Evolutionary conservation across 2,329 filamentous ascomycete species (phyloP), one percentile per base, ranked within the genome.

Genomic region (Sclerotinia nivalis): DNA sequence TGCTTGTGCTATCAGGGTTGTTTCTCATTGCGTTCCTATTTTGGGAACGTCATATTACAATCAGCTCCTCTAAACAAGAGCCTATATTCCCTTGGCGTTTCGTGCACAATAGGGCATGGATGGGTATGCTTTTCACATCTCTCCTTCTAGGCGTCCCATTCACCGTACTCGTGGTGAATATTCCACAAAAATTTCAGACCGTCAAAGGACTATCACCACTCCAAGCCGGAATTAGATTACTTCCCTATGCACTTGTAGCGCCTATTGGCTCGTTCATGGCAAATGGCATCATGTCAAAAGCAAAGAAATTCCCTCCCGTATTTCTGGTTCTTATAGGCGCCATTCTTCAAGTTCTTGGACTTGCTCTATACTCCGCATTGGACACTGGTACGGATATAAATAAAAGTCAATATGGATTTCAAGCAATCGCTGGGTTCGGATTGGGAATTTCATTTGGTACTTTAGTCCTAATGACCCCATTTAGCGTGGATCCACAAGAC

Each of bases 71-170:
- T 4, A 2, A n/a, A 1, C 28, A 37, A 34, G 66, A 68, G 18
- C 55, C 66, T 13, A 54, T 68, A 4, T 68, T 68, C 22, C 66
- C 66, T 20, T 60, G 66, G 28, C 55, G 66, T n/a, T 60, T 68
- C 22, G 22, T 60, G 20, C 28, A 52, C 20, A 54, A 68, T 52
- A 56, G 66, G 18, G 56, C 59, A 34, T 68, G 52, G 37, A 59
- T 68, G 43, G 55, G 66, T 28, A 61, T 60, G 43, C 54, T 68
- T 22, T 28, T 60, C 60, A 12, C 8, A 47, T 28, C 25, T 28
- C 34, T 68, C n/a, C 31, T 68, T 20, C 34, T 28, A 6, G 66
- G 66, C 8, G 40, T 40, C n/a, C 40, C 50, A 20, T 60, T 68
- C 22, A 68, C 56, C 13, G 37, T 68, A 6, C 25, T n/a, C 37